Base-by-base conservation (phyloP, 352 stramenopile genomes). In the Phytophthora lateralis region DNA sequence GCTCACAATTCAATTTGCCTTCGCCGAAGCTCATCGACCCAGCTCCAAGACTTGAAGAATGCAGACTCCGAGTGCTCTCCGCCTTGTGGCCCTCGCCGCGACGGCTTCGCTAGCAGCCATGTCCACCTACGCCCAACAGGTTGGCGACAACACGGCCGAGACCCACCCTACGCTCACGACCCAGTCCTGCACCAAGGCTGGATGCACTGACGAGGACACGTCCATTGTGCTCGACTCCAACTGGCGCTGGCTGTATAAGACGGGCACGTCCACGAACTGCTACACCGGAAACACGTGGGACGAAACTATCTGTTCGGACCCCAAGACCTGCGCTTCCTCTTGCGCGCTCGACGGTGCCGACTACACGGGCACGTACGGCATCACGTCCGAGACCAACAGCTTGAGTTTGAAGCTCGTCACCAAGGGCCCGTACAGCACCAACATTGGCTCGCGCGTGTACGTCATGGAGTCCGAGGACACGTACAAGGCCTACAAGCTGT, bases 161-260 rank as follows among this genome's bases (percentile, higher is more conserved):
- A 53, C 62, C 0, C 80, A 90, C 51, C 80, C 80, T 8, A 30
- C 78, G 17, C 56, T 88, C 9, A 65, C 39, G 43, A 69, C 47
- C 0, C 44, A 60, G 20, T 72, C 54, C 48, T 74, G 76, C 26
- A 60, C 47, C 4, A 47, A 49, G 0, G 55, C 45, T 10, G 69
- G 73, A 1, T 85, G 74, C 58, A 68, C 54, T 1, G 54, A 66
- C 14, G 62, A 77, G 39, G 39, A 61, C 3, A 85, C 75, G 21
- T 85, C 77, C 29, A 61, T 90, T 44, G 80, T 87, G 54, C 55
- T 90, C 2, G 80, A 88, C 43, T 67, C 76, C 24, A 85, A 90
- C 52, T 85, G 78, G 76, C 76, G 80, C 57, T 85, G 72, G 76
- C 42, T 86, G 21, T 68, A 88, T 59, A 73, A 82, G 27, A 60